Percentiles rank a stretch among this genome's conserved stretches.
Conservation (phyloP, 352 stramenopile genomes). For the Pseudoperonospora humuli region DNA sequence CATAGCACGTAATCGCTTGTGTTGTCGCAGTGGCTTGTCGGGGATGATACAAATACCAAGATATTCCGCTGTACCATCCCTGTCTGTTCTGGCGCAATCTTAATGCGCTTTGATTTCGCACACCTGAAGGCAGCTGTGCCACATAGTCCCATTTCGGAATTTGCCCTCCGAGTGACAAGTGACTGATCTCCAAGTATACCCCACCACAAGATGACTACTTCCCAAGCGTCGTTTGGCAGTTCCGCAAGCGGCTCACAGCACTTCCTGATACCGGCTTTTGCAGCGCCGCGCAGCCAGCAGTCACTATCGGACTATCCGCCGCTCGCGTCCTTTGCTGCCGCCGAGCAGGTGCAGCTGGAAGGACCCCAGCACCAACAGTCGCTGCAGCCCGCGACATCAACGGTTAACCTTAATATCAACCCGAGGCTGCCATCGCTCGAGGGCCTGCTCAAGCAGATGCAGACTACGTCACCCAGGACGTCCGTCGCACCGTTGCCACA, state of each 20-base stretch:
- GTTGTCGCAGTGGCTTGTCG: conserved; percentile 14
- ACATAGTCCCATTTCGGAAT: conserved; percentile 25
- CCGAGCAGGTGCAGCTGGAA: conserved; percentile 17
- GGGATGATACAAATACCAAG: conserved; percentile 15
- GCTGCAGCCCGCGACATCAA: not conserved
- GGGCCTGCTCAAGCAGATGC: conserved; percentile 60
- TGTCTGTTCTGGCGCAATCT: conserved; percentile 21
- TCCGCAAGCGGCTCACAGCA: conserved; percentile 8
- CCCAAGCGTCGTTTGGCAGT: conserved; percentile 11
- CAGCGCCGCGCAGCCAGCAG: conserved; percentile 23
- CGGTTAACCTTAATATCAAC: conserved; percentile 20
- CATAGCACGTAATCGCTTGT: conserved; percentile 16
- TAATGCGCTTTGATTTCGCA: conserved; percentile 24
- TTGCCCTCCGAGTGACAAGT: conserved; percentile 15
- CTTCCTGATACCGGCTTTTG: conserved; percentile 24
- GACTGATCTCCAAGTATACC: not conserved
- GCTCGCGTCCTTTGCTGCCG: conserved; percentile 20
- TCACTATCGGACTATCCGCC: conserved; percentile 21
- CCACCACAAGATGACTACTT: conserved; percentile 15
- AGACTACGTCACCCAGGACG: conserved; percentile 23
- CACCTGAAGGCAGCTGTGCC: conserved; percentile 1
- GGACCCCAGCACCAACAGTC: conserved; percentile 17
- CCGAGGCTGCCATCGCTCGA: conserved; percentile 59
- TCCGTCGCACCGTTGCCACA: conserved; percentile 6
- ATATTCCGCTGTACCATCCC: conserved; percentile 3